Percentiles rank a stretch among this genome's conserved stretches.
Evolutionary conservation across 306 rosid species (phyloP).

Genomic region (Pachyrhizus erosus): DNA sequence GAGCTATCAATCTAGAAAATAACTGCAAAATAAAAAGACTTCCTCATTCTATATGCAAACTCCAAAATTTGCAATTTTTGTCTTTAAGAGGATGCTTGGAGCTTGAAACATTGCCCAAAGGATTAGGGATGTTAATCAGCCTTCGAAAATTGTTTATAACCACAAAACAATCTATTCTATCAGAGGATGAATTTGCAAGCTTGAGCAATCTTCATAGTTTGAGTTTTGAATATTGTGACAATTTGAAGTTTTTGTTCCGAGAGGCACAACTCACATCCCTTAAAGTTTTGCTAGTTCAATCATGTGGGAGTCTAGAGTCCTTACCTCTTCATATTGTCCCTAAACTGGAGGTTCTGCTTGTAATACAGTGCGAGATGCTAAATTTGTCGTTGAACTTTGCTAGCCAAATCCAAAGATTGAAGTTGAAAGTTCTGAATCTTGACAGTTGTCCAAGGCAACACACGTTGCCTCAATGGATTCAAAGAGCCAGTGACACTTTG

Average conservation of each 20-base stretch:
- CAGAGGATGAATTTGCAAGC: not conserved
- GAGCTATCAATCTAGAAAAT: not conserved
- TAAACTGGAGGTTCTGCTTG: not conserved
- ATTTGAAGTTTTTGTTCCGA: not conserved
- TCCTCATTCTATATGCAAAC: not conserved
- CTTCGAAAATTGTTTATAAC: conserved; percentile 14
- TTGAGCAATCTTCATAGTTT: conserved; percentile 1
- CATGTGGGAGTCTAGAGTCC: not conserved
- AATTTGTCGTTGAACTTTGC: not conserved
- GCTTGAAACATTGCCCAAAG: not conserved
- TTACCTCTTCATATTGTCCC: not conserved
- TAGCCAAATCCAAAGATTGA: not conserved
- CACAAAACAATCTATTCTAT: not conserved
- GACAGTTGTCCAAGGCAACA: not conserved
- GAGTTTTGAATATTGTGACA: not conserved
- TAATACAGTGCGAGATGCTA: not conserved
- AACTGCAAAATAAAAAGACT: not conserved
- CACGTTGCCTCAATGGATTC: conserved; percentile 20
- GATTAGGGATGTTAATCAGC: not conserved
- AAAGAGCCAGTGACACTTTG: not conserved
- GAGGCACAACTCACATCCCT: not conserved
- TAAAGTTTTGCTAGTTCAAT: not conserved
- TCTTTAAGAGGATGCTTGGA: not conserved
- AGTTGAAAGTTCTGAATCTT: not conserved
- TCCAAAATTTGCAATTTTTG: not conserved